phyloP scores from a whole-genome alignment of 305 asterid species.

The Fraxinus sp. region DNA sequence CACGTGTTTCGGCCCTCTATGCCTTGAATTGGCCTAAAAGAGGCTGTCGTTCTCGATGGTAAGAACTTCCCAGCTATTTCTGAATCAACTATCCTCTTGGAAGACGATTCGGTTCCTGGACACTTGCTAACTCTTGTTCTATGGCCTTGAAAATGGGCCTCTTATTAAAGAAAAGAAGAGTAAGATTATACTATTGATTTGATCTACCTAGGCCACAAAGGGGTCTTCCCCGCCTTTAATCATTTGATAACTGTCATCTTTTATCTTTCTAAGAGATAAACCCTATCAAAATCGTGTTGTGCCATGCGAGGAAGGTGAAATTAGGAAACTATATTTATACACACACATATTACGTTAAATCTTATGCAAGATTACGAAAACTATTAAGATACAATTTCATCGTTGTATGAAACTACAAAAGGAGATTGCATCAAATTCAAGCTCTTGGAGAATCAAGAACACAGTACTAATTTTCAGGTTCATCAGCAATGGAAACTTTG shows the following conservation, averaged over 20 bases:
- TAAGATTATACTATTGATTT: neutral
- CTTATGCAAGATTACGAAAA: neutral
- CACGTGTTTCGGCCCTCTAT: neutral
- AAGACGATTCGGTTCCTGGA: neutral
- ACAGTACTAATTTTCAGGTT: slow-evolving; percentile 25
- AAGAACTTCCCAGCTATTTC: neutral
- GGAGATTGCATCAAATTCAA: neutral
- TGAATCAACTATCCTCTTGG: neutral
- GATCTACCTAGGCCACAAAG: neutral
- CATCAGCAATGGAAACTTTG: slow-evolving; percentile 52
- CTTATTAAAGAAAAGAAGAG: neutral
- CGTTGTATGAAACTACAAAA: neutral
- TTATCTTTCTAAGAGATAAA: neutral
- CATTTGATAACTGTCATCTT: neutral
- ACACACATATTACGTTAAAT: neutral
- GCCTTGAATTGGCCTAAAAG: neutral
- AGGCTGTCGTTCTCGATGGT: neutral
- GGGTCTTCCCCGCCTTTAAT: neutral
- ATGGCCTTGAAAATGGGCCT: neutral
- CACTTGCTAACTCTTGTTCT: neutral
- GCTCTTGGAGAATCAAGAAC: neutral
- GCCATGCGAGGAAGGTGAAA: neutral
- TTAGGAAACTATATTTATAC: neutral
- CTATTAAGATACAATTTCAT: neutral
- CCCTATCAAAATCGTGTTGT: neutral